These are phyloP conservation scores for Fusarium euwallaceae DNA, from an alignment of 2,329 filamentous ascomycete genomes.

Conservation along the genomic window DNA sequence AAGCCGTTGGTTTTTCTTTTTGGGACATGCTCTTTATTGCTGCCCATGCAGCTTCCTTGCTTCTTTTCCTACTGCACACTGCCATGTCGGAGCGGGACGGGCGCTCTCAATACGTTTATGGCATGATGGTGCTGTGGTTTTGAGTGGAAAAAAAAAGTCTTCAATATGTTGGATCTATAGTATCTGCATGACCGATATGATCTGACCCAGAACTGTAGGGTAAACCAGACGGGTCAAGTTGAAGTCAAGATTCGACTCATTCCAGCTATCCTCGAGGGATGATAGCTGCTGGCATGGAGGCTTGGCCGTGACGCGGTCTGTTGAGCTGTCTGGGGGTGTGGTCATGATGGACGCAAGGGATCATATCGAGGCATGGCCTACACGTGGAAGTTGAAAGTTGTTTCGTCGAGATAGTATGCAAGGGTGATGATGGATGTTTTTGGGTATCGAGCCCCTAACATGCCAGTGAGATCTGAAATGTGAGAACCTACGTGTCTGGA, in stretches of 20 bases:
- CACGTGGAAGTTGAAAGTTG: not conserved
- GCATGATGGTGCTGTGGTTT: conserved; percentile 6
- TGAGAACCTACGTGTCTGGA: not conserved
- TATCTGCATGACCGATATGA: not conserved
- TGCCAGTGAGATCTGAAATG: not conserved
- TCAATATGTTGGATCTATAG: not conserved
- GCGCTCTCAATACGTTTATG: not conserved
- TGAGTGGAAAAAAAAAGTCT: not conserved
- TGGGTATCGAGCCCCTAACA: not conserved
- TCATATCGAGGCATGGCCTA: not conserved
- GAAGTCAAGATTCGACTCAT: conserved; percentile 13
- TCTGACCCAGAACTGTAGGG: conserved; percentile 6
- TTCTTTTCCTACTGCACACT: conserved; percentile 13
- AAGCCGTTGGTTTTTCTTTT: conserved; percentile 8
- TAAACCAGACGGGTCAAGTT: not conserved
- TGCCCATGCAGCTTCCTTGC: conserved; percentile 16
- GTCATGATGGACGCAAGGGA: not conserved
- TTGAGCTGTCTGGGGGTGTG: not conserved
- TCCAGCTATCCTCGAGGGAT: conserved; percentile 17
- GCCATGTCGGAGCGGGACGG: conserved; percentile 2
- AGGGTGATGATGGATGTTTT: not conserved
- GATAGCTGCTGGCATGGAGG: conserved; percentile 24
- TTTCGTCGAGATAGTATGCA: not conserved
- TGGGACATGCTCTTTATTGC: not conserved
- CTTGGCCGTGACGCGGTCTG: conserved; percentile 6